Conservation (phyloP, 805 yeast genomes). For the Sungouiozyma intestinalis region DNA sequence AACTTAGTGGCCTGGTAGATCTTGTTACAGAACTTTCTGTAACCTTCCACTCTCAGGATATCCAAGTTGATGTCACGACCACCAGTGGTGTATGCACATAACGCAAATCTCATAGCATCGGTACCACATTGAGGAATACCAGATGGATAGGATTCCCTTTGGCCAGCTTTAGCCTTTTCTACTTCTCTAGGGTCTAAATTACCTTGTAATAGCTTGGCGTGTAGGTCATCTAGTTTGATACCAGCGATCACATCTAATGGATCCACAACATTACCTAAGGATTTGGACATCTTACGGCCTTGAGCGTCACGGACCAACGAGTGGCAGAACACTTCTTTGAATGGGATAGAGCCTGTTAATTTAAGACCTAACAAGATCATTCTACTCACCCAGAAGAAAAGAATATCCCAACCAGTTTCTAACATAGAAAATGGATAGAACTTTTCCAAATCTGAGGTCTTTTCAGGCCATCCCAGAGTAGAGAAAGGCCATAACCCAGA, state of each 20-base stretch:
- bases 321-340: conserved; percentile 95
- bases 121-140: conserved; percentile 99
- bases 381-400: conserved; percentile 98
- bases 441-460: conserved; percentile 57
- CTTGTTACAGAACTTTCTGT: conserved; percentile 98
- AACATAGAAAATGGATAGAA: conserved; percentile 89
- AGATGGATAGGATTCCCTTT: conserved; percentile 79
- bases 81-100: conserved; percentile 97
- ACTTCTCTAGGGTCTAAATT: conserved; percentile 85
- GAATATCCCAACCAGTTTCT: conserved; percentile 98
- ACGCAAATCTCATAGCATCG: conserved; percentile 94
- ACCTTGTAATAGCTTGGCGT: conserved; percentile 66
- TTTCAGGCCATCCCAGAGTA: conserved; percentile 91
- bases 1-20: conserved; percentile 98
- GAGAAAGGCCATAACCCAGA: conserved; percentile 97
- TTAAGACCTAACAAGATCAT: conserved; percentile 89
- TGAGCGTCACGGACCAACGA: conserved; percentile 98
- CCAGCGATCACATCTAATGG: conserved; percentile 92
- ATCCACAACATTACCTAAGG: conserved; percentile 92
- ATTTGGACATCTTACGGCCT: conserved; percentile 98
- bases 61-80: conserved; percentile 97
- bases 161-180: conserved; percentile 80
- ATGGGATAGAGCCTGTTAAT: conserved; percentile 84
- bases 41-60: conserved; percentile 93
- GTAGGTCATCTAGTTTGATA: conserved; percentile 67